Evolutionary conservation across 2,329 filamentous ascomycete species (phyloP), one percentile per base, ranked within the genome.

Genomic region (Eutypa lata): DNA sequence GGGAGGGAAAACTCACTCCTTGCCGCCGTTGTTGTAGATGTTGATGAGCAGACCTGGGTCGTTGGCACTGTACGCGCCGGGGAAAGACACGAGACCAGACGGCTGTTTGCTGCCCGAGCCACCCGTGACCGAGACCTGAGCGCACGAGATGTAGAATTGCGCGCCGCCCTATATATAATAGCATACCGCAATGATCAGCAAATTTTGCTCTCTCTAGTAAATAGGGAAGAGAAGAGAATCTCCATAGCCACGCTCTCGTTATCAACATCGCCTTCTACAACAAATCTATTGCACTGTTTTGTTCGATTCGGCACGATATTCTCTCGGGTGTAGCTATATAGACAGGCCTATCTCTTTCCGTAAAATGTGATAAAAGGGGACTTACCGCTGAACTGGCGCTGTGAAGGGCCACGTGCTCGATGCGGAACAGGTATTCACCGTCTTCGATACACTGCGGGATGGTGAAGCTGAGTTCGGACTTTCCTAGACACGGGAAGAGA

Each of bases 391-490:
- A 35, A 13, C 62, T 59, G 11, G 70, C 68, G 33, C 58, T 60
- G 50, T 72, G 70, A 16, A 72, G 64, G 2, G 67, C 69, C 7
- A 72, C 61, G 55, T 72, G 70, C 56, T 72, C 70, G 54, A 69
- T 64, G 38, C 69, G 68, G 60, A 71, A 68, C 7, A 72, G 63
- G 57, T 72, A 72, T 50, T 72, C 68, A 50, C 69, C 70, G n/a
- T 64, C 59, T 6, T 66, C 65, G 11, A 71, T 58, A 48, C 67
- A 70, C 42, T 58, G 55, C 7, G 69, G 70, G 16, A 72, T 64
- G 4, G 65, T 63, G 61, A 72, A 70, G 56, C 43, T 48, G 37
- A 67, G 48, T 22, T 63, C 37, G 5, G 62, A 35, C 52, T 63
- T 63, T 46, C 61, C 66, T 66, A n/a, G 22, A 35, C 24, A 24